Evolutionary conservation across 163 green algal genomes (phyloP).

Genomic region (Prototheca wickerhamii): DNA sequence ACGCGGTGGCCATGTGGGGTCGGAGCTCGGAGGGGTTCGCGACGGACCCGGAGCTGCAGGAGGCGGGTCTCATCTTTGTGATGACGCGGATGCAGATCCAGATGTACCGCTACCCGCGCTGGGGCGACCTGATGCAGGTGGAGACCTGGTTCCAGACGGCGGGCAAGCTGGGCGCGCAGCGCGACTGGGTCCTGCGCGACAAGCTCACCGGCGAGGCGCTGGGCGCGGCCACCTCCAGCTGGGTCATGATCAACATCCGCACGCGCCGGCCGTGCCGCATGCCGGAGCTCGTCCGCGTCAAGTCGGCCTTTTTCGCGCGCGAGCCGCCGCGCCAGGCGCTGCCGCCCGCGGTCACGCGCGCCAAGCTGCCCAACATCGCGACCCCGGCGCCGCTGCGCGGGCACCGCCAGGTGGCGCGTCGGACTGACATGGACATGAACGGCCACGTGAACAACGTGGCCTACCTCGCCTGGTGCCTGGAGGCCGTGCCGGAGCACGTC

Average conservation of each 20-base stretch:
- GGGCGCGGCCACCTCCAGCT: slow-evolving; percentile 64
- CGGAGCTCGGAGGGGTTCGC: slow-evolving; percentile 74
- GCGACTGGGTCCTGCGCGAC: slow-evolving; percentile 70
- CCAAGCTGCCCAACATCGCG: slow-evolving; percentile 63
- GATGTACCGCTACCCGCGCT: slow-evolving; percentile 79
- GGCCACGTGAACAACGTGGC: slow-evolving; percentile 97
- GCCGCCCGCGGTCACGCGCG: slow-evolving; percentile 30
- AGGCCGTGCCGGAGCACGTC: slow-evolving; percentile 67
- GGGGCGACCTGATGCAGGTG: slow-evolving; percentile 72
- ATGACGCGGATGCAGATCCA: slow-evolving; percentile 79
- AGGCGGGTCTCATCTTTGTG: slow-evolving; percentile 74
- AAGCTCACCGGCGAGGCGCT: slow-evolving; percentile 14
- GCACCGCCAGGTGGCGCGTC: slow-evolving; percentile 56
- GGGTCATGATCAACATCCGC: slow-evolving; percentile 86
- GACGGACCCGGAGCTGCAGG: slow-evolving; percentile 60
- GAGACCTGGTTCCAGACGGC: slow-evolving; percentile 81
- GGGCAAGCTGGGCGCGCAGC: slow-evolving; percentile 62
- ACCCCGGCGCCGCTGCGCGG: not conserved
- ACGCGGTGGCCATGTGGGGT: slow-evolving; percentile 83
- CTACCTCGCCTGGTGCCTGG: slow-evolving; percentile 86
- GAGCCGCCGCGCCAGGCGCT: slow-evolving; percentile 41
- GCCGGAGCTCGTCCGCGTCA: slow-evolving; percentile 52
- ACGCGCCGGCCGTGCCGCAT: slow-evolving; percentile 68
- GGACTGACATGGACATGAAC: slow-evolving; percentile 96
- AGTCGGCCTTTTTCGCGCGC: slow-evolving; percentile 41